phyloP scores from a whole-genome alignment of 2,329 filamentous ascomycete genomes.

The Fusarium tuaranense region DNA sequence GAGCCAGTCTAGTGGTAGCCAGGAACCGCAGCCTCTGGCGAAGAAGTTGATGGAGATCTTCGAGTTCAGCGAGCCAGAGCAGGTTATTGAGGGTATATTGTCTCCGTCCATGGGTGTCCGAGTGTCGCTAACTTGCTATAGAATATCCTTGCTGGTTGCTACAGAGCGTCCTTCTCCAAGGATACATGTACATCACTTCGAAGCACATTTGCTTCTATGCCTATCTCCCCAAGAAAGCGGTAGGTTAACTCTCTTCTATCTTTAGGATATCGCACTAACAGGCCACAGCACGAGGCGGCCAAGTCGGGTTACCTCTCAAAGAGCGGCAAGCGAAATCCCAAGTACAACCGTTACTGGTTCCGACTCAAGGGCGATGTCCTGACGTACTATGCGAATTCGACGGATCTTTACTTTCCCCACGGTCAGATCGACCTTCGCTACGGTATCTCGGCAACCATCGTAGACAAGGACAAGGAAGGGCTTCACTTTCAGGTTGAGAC shows the following conservation, averaged over 20 bases:
- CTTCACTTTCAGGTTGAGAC: conserved; percentile 85
- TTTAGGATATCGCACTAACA: conserved; percentile 22
- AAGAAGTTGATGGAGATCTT: conserved; percentile 86
- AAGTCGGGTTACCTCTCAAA: conserved; percentile 93
- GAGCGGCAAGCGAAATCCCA: conserved; percentile 87
- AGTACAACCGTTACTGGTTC: conserved; percentile 94
- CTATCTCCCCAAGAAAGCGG: conserved; percentile 93
- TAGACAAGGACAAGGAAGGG: conserved; percentile 81
- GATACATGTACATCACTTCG: conserved; percentile 94
- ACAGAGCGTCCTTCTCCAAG: conserved; percentile 91
- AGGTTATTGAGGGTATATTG: conserved; percentile 79
- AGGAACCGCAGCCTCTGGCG: conserved; percentile 71
- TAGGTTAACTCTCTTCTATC: conserved; percentile 55
- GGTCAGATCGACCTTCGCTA: conserved; percentile 94
- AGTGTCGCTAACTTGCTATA: conserved; percentile 44
- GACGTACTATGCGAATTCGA: conserved; percentile 86
- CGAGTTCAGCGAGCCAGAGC: conserved; percentile 82
- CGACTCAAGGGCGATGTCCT: conserved; percentile 91
- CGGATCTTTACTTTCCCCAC: conserved; percentile 90
- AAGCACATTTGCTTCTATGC: conserved; percentile 97
- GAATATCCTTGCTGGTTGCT: conserved; percentile 96
- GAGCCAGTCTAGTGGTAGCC: conserved; percentile 47
- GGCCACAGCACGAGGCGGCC: conserved; percentile 71
- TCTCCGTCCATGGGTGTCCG: neutral
- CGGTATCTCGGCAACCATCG: conserved; percentile 85